These are phyloP conservation scores for Tuber borchii DNA, from an alignment of 495 filamentous ascomycete species.

Conservation along the genomic window DNA sequence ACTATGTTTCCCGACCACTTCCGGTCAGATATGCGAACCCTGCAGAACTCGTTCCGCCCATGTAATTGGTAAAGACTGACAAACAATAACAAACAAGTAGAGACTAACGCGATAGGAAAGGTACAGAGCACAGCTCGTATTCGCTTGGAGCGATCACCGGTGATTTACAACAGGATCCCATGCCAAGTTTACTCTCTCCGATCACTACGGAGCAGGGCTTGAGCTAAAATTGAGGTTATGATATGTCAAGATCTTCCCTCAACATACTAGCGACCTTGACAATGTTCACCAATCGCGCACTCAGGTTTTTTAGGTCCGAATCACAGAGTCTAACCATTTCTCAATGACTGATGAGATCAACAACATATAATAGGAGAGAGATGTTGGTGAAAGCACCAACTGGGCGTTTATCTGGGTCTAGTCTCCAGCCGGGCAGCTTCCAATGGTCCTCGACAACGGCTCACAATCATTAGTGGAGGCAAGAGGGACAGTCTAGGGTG, in stretches of 20 bases:
- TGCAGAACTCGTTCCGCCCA: too few species aligned
- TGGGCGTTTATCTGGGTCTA: background rate
- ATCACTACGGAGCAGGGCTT: background rate
- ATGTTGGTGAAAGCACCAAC: background rate
- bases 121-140: too few species aligned
- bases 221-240: background rate
- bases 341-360: background rate
- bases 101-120: too few species aligned
- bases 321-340: background rate
- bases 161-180: too few species aligned
- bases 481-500: background rate
- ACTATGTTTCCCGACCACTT: too few species aligned
- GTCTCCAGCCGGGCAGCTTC: background rate
- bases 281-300: background rate
- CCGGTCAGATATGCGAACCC: too few species aligned
- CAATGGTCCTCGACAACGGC: background rate
- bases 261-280: background rate
- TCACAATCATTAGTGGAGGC: background rate
- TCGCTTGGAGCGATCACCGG: too few species aligned
- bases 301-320: background rate
- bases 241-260: background rate
- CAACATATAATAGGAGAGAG: background rate
- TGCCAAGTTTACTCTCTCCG: background rate
- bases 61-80: too few species aligned
- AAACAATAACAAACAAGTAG: too few species aligned